These are phyloP conservation scores for Dipodascopsis uninucleata DNA, from an alignment of 805 yeast species.

Conservation along the genomic window DNA sequence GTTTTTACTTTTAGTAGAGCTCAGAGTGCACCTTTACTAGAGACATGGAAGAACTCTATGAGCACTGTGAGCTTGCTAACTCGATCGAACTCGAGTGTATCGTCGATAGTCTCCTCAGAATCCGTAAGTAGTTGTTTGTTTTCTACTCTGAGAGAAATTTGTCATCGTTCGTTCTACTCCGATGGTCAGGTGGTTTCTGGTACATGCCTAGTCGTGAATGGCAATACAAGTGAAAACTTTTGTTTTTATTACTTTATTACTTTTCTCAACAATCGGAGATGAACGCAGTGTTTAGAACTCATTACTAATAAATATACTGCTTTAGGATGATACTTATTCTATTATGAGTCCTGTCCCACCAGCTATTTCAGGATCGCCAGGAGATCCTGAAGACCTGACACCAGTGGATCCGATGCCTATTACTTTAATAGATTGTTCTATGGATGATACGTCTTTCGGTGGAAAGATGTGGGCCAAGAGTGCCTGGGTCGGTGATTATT, in stretches of 20 bases:
- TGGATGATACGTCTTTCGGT: conserved; percentile 20
- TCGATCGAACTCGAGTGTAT: conserved; percentile 8
- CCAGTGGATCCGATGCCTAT: conserved; percentile 43
- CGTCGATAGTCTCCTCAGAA: conserved; percentile 12
- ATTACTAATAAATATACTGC: neutral
- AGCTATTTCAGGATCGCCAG: conserved; percentile 18
- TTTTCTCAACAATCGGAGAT: conserved; percentile 5
- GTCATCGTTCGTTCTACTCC: too few relatives aligned
- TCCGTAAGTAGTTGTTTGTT: too few relatives aligned
- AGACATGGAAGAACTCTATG: conserved; percentile 8
- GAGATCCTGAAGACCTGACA: conserved; percentile 27
- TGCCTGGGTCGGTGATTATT: conserved; percentile 41
- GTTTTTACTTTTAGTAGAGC: conserved; percentile 12
- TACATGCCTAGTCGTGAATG: too few relatives aligned
- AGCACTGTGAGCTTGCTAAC: conserved; percentile 4
- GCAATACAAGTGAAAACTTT: neutral
- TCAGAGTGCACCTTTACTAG: conserved; percentile 10
- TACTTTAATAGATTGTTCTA: conserved; percentile 37
- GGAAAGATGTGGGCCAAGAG: conserved; percentile 40
- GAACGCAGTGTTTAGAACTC: neutral
- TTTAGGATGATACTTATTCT: conserved; percentile 9
- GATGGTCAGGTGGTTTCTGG: too few relatives aligned
- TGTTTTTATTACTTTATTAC: neutral
- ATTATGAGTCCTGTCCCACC: conserved; percentile 11
- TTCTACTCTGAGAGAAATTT: too few relatives aligned